Conservation (phyloP, 768 basidiomycete species). For the Mycena indigotica region DNA sequence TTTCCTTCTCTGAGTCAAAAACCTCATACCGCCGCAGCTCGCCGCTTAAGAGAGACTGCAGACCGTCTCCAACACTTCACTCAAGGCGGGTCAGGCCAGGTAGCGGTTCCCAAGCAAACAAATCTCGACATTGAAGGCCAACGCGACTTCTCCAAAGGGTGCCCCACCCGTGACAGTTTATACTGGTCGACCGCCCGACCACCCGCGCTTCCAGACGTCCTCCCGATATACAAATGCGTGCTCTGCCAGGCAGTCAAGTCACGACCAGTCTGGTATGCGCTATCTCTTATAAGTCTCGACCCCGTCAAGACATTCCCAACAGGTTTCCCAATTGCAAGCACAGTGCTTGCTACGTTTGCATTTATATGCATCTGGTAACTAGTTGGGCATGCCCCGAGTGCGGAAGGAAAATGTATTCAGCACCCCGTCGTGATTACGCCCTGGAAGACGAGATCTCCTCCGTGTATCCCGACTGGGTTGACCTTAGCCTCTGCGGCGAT, state of each 20-base stretch:
- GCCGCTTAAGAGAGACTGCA: neutral
- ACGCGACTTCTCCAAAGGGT: neutral
- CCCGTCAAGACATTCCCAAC: neutral
- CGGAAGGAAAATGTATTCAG: neutral
- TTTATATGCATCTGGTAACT: neutral
- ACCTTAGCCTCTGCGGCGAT: neutral
- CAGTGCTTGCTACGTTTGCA: neutral
- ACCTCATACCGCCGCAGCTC: neutral
- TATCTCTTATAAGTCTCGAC: neutral
- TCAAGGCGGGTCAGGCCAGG: neutral
- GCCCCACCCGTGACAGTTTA: neutral
- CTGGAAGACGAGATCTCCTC: neutral
- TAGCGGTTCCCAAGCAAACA: neutral
- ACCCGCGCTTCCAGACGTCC: neutral
- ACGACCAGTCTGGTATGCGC: neutral
- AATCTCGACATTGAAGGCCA: neutral
- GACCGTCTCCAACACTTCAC: neutral
- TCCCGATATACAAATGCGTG: neutral
- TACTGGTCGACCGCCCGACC: neutral
- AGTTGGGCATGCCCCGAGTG: neutral
- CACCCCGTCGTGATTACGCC: neutral
- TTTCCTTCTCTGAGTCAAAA: neutral
- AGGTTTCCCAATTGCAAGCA: neutral
- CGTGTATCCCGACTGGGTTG: neutral
- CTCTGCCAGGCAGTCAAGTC: neutral